A percentile compares a stretch with the other conserved stretches of the same genome.
Conservation (phyloP, 345 rosid genomes). For the Laguncularia racemosa region DNA sequence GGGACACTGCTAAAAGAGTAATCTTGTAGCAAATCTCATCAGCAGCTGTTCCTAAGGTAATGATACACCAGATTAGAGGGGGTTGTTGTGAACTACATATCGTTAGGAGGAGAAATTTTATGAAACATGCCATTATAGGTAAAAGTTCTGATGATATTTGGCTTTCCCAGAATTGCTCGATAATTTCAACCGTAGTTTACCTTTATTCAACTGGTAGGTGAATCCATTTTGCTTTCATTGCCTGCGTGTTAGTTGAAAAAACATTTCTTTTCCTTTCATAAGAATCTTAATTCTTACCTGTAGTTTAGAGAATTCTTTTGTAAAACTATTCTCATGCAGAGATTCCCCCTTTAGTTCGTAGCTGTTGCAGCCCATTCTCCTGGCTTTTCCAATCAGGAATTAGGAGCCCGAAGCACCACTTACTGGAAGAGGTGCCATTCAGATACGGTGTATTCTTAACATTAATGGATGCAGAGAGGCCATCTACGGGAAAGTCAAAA, state of each 20-base stretch:
- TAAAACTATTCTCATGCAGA: not conserved
- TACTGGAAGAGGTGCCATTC: conserved; percentile 76
- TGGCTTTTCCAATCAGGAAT: conserved; percentile 62
- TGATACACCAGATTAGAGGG: too few species aligned
- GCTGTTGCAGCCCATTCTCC: conserved; percentile 92
- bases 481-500: conserved; percentile 4
- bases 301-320: not conserved
- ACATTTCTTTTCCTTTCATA: too few species aligned
- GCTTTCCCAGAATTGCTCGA: too few species aligned
- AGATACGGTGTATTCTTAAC: conserved; percentile 76
- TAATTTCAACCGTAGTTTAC: too few species aligned
- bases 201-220: too few species aligned
- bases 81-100: not conserved
- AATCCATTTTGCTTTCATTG: too few species aligned
- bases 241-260: too few species aligned
- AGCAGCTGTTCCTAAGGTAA: conserved; percentile 57
- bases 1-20: conserved; percentile 15
- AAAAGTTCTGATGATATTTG: too few species aligned
- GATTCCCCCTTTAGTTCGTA: conserved; percentile 42
- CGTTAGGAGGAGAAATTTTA: not conserved
- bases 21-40: conserved; percentile 79
- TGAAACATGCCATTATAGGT: not conserved
- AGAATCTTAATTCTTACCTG: too few species aligned
- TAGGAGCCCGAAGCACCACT: conserved; percentile 59
- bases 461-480: conserved; percentile 17